Evolutionary conservation across 441 rosid species (phyloP).

Genomic region (Pelargonium myrrhifolium): DNA sequence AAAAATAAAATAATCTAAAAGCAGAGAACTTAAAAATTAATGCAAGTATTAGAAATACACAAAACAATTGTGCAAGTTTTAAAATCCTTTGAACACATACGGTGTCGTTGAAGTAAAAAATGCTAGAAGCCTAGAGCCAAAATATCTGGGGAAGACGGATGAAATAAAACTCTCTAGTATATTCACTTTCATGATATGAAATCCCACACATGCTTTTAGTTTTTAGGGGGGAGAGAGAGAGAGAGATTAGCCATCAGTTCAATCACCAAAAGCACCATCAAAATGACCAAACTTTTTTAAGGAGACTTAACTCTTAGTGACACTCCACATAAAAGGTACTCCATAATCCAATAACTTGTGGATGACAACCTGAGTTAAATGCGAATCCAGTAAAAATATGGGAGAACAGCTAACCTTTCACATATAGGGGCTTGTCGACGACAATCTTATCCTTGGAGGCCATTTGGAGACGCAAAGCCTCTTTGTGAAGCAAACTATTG

Average conservation of each 20-base stretch:
- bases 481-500: slow-evolving; percentile 97
- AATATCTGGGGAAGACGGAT: not conserved
- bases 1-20: slow-evolving; percentile 11
- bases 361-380: not conserved
- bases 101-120: too few relatives aligned
- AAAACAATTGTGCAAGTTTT: slow-evolving; percentile 5
- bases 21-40: slow-evolving; percentile 14
- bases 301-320: too few relatives aligned
- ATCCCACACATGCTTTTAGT: not conserved
- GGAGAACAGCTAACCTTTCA: slow-evolving; percentile 57
- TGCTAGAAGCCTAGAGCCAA: not conserved
- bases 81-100: not conserved
- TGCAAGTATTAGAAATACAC: slow-evolving; percentile 10
- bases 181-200: not conserved
- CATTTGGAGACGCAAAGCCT: slow-evolving; percentile 93
- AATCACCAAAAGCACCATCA: slow-evolving; percentile 7
- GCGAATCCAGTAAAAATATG: slow-evolving; percentile 1
- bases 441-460: slow-evolving; percentile 93
- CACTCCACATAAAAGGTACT: too few relatives aligned
- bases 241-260: too few relatives aligned
- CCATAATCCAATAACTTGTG: too few relatives aligned
- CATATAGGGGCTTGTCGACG: slow-evolving; percentile 81
- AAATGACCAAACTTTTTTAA: too few relatives aligned
- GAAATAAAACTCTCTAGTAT: not conserved
- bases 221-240: too few relatives aligned